Percentiles rank a stretch among this genome's conserved stretches.
Conservation (phyloP, 2,329 filamentous ascomycete genomes). For the Ceratocystis diversiconidia region DNA sequence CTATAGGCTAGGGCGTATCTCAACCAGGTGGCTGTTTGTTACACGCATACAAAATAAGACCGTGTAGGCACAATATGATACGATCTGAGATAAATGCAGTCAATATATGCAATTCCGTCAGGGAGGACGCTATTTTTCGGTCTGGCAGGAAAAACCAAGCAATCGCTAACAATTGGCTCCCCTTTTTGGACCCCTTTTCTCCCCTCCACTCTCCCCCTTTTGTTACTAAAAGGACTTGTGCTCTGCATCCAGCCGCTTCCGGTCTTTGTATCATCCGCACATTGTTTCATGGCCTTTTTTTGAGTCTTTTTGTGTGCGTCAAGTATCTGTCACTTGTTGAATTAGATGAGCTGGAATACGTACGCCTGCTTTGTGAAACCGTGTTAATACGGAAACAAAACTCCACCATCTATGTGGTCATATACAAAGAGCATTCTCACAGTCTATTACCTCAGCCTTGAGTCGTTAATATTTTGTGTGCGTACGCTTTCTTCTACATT, state of each 20-base stretch:
- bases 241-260: not conserved
- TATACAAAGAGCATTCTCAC: not conserved
- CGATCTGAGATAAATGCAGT: not conserved
- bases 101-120: not conserved
- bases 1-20: not conserved
- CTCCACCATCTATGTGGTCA: not conserved
- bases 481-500: not conserved
- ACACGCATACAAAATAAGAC: conserved; percentile 1
- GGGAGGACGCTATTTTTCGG: too few relatives aligned
- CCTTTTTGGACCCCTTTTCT: not conserved
- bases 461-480: not conserved
- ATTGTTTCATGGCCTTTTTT: not conserved
- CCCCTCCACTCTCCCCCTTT: not conserved
- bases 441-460: not conserved
- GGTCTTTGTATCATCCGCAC: not conserved
- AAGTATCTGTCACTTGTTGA: not conserved
- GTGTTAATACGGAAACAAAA: not conserved
- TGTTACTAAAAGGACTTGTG: not conserved
- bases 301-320: not conserved
- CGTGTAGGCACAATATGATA: not conserved
- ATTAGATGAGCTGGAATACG: not conserved
- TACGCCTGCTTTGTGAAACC: not conserved
- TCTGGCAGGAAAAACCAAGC: not conserved
- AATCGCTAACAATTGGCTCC: not conserved
- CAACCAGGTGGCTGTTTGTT: not conserved